Evolutionary conservation across 1,284 basidiomycete genomes (phyloP).

Genomic region (Exobasidium cylindrosporum): DNA sequence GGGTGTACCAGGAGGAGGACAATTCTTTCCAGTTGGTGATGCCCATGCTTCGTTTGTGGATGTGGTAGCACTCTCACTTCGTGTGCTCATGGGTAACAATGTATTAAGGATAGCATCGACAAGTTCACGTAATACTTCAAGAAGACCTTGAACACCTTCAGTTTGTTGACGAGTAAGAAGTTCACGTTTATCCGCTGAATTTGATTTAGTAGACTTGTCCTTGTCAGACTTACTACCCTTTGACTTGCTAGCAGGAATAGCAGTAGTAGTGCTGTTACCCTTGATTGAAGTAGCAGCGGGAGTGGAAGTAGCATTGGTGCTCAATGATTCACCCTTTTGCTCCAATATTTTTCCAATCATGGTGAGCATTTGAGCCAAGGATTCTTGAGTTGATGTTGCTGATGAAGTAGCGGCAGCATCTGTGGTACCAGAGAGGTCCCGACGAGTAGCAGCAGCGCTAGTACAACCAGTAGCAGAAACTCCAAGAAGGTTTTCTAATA

Average conservation of each 20-base stretch:
- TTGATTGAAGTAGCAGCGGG: conserved; percentile 13
- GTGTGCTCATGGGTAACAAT: conserved; percentile 31
- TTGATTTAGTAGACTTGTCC: background rate
- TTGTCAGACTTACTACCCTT: conserved; percentile 5
- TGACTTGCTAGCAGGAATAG: background rate
- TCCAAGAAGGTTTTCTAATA: background rate
- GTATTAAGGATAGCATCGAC: conserved; percentile 43
- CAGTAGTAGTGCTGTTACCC: background rate
- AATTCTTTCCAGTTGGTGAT: conserved; percentile 12
- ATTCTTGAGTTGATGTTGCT: too few relatives aligned
- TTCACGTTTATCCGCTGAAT: conserved; percentile 18
- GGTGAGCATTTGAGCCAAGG: too few relatives aligned
- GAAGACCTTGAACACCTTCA: conserved; percentile 28
- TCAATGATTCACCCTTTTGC: too few relatives aligned
- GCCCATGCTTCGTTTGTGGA: too few relatives aligned
- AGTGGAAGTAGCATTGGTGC: conserved; percentile 25
- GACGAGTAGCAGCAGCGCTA: conserved; percentile 16
- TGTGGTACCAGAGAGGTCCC: too few relatives aligned
- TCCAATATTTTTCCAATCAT: too few relatives aligned
- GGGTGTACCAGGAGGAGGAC: conserved; percentile 31
- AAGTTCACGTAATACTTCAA: conserved; percentile 28
- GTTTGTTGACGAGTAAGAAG: too few relatives aligned
- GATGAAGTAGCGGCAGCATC: too few relatives aligned
- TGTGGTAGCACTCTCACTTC: conserved; percentile 18
- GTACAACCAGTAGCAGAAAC: background rate